These are phyloP conservation scores for Fonsecaea erecta DNA, from an alignment of 2,329 filamentous ascomycete species.

Conservation along the genomic window DNA sequence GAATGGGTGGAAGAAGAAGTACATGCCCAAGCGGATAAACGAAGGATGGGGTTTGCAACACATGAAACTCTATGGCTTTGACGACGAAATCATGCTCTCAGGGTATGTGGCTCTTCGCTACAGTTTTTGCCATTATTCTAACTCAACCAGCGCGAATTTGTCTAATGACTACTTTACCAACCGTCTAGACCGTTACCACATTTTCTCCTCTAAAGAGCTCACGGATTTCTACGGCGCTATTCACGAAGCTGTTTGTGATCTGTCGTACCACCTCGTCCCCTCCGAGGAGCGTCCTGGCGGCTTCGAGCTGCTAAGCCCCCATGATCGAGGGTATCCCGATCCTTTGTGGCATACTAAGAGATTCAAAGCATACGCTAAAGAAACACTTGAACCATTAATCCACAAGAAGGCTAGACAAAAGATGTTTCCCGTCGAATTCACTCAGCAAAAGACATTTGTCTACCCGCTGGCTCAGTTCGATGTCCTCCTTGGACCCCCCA, in stretches of 20 bases:
- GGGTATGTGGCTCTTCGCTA: slow-evolving; percentile 59
- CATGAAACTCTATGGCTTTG: slow-evolving; percentile 97
- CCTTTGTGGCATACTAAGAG: slow-evolving; percentile 37
- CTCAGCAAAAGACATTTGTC: slow-evolving; percentile 68
- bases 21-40: slow-evolving; percentile 87
- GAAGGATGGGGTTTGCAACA: slow-evolving; percentile 98
- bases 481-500: slow-evolving; percentile 64
- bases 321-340: slow-evolving; percentile 36
- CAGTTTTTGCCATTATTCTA: slow-evolving; percentile 11
- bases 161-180: slow-evolving; percentile 96
- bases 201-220: slow-evolving; percentile 79
- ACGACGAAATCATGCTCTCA: slow-evolving; percentile 93
- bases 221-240: slow-evolving; percentile 81
- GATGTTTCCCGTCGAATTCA: slow-evolving; percentile 37
- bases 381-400: slow-evolving; percentile 69
- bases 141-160: slow-evolving; percentile 70
- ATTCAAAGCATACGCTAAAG: slow-evolving; percentile 73
- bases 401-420: slow-evolving; percentile 44
- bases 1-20: slow-evolving; percentile 80
- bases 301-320: slow-evolving; percentile 55
- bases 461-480: slow-evolving; percentile 90
- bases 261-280: slow-evolving; percentile 81
- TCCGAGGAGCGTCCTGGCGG: slow-evolving; percentile 55
- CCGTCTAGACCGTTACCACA: slow-evolving; percentile 89
- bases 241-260: slow-evolving; percentile 74